Base-by-base conservation (phyloP, 139 green algal species). In the Chlorella vulgaris region DNA sequence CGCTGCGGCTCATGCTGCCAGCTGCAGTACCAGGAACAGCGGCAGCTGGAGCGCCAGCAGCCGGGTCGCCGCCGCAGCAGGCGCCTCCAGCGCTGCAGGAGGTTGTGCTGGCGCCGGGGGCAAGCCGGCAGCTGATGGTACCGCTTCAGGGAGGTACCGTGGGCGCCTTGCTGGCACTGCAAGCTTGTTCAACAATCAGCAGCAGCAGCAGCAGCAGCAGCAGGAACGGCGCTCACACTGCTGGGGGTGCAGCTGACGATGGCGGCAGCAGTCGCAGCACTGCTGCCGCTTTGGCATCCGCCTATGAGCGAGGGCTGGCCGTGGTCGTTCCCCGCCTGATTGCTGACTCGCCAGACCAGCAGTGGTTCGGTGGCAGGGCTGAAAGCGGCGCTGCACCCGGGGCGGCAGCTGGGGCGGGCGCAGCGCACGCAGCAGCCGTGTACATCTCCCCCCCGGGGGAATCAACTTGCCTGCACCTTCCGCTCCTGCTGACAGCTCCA, bases 301-400 rank as follows among this genome's bases (percentile, higher is more conserved):
- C 68, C 50, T 33, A 24, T 7, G 5, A 38, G 15, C 35, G 38
- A 22, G 39, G 74, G 58, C 19, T 81, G 74, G 28, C 74, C 1
- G 1, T 81, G 40, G 74, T 81, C 19, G 58, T 81, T 28, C 74
- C 74, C 0, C 74, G 58, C 5, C 40, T 81, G n/a, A 70, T 81
- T 2, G 73, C 73, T 26, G 73, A 79, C 51, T 79, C 73, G 10
- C 35, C 73, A 29, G 73, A 79, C 22, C 51, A 79, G 51, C 73
- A 68, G 51, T 79, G 73, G 73, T 79, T 79, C 53, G 73, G 73
- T 22, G 5, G 22, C 53, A 40, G 73, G 50, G 1, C 53, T 53
- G 21, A 33, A 38, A 60, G 31, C 6, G 3, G 43, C 70, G 6
- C 2, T 47, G 33, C 58, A 67, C 38, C 60, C 13, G 60, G 7